A percentile compares a stretch with the other conserved stretches of the same genome.
Conservation (phyloP, 371 early-diverging fungal species). For the Lichtheimia ornata region DNA sequence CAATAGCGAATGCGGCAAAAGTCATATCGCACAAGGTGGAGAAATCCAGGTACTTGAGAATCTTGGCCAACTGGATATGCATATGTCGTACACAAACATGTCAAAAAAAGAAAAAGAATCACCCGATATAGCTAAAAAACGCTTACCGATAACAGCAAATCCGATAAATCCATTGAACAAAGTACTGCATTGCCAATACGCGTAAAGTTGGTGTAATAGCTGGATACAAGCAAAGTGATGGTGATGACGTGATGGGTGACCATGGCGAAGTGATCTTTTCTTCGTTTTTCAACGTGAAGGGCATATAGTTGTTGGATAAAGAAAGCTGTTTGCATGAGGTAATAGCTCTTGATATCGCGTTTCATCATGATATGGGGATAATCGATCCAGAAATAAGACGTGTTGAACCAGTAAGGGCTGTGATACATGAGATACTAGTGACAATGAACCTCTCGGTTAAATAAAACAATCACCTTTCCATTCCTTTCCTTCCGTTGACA, state of each 20-base stretch:
- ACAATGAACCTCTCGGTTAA: neutral
- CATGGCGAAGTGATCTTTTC: conserved; percentile 81
- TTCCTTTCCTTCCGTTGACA: neutral
- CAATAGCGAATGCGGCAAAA: conserved; percentile 76
- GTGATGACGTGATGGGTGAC: conserved; percentile 84
- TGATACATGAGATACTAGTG: conserved; percentile 57
- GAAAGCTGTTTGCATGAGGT: conserved; percentile 78
- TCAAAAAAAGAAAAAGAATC: neutral
- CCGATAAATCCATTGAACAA: conserved; percentile 81
- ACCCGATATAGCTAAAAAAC: conserved; percentile 1
- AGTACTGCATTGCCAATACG: conserved; percentile 84
- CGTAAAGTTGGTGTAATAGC: conserved; percentile 75
- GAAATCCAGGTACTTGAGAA: conserved; percentile 71
- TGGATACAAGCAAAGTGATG: conserved; percentile 61
- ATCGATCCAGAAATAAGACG: conserved; percentile 67
- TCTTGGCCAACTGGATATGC: conserved; percentile 60
- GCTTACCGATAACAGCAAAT: conserved; percentile 73
- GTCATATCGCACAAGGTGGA: conserved; percentile 64
- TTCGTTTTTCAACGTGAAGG: conserved; percentile 73
- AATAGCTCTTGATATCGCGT: conserved; percentile 71
- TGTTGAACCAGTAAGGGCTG: conserved; percentile 73
- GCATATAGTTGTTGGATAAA: conserved; percentile 80
- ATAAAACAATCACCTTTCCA: neutral
- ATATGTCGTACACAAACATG: conserved; percentile 1
- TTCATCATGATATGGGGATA: conserved; percentile 65